Evolutionary conservation across 176 grass and related monocot species (phyloP).

Genomic region (Coix lacrymajobi): DNA sequence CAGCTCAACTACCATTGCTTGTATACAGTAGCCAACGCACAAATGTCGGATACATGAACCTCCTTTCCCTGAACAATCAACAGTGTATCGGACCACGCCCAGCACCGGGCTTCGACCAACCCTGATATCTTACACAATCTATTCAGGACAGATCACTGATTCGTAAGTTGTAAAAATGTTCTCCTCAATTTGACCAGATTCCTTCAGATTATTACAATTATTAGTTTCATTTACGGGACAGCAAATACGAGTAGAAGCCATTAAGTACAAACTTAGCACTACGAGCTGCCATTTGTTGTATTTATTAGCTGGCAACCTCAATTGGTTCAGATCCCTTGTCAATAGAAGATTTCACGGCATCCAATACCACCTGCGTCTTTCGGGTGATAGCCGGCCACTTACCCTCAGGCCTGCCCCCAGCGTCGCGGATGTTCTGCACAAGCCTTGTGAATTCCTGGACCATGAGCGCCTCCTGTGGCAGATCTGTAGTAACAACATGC

Average conservation of each 20-base stretch:
- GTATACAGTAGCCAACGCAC: background rate
- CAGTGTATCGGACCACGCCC: background rate
- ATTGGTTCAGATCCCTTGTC: slow-evolving; percentile 35
- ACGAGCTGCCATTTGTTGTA: background rate
- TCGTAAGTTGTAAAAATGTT: background rate
- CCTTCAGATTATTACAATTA: background rate
- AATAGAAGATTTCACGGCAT: slow-evolving; percentile 66
- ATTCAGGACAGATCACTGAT: background rate
- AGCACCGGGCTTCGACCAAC: background rate
- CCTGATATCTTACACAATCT: background rate
- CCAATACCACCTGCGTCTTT: slow-evolving; percentile 68
- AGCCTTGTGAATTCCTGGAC: slow-evolving; percentile 62
- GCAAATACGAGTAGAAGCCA: background rate
- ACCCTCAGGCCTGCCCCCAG: slow-evolving; percentile 40
- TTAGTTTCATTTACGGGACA: background rate
- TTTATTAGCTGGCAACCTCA: slow-evolving; percentile 43
- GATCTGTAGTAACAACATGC: slow-evolving; percentile 37
- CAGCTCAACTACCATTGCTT: background rate
- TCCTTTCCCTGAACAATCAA: background rate
- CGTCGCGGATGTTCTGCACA: slow-evolving; percentile 47
- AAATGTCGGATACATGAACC: background rate
- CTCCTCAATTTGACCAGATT: background rate
- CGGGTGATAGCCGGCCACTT: slow-evolving; percentile 64
- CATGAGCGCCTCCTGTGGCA: slow-evolving; percentile 73
- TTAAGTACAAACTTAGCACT: background rate